These are phyloP conservation scores for Clonostachys byssicola DNA, from an alignment of 2,329 filamentous ascomycete genomes.

Conservation along the genomic window DNA sequence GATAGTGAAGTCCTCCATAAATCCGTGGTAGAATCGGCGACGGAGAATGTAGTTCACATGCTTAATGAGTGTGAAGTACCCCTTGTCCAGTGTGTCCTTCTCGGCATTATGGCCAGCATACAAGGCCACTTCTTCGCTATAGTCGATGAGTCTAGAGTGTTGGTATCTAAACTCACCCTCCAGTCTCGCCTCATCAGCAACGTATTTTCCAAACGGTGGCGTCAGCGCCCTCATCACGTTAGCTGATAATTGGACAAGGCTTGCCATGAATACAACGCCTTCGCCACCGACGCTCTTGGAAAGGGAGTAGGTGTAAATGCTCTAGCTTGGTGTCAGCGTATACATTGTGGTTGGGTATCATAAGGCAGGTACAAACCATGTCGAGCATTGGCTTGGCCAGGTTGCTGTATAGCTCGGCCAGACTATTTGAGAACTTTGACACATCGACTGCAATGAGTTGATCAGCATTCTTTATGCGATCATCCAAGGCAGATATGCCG, in stretches of 20 bases:
- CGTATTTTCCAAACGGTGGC: slow-evolving; percentile 94
- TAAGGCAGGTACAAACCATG: slow-evolving; percentile 53
- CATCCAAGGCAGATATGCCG: slow-evolving; percentile 88
- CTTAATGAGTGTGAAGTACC: slow-evolving; percentile 98
- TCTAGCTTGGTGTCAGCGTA: slow-evolving; percentile 33
- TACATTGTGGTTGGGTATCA: background rate
- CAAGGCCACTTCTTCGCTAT: slow-evolving; percentile 90
- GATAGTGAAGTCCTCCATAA: slow-evolving; percentile 99
- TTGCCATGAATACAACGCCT: slow-evolving; percentile 89
- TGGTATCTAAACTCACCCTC: slow-evolving; percentile 97
- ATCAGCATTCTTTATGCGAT: slow-evolving; percentile 97
- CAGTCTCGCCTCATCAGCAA: slow-evolving; percentile 89
- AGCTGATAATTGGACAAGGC: slow-evolving; percentile 90
- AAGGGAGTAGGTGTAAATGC: slow-evolving; percentile 90
- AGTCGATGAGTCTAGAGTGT: slow-evolving; percentile 91
- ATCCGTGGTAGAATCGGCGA: slow-evolving; percentile 90
- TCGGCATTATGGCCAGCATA: slow-evolving; percentile 91
- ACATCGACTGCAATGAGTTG: slow-evolving; percentile 97
- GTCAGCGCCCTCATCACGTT: slow-evolving; percentile 91
- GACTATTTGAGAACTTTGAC: slow-evolving; percentile 89
- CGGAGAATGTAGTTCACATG: slow-evolving; percentile 95
- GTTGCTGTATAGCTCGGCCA: slow-evolving; percentile 95
- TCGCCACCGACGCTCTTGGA: slow-evolving; percentile 95
- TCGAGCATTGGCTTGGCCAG: slow-evolving; percentile 91
- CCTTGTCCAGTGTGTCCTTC: slow-evolving; percentile 95